Conservation (phyloP, 2,329 filamentous ascomycete species). For the Cercospora sp. region DNA sequence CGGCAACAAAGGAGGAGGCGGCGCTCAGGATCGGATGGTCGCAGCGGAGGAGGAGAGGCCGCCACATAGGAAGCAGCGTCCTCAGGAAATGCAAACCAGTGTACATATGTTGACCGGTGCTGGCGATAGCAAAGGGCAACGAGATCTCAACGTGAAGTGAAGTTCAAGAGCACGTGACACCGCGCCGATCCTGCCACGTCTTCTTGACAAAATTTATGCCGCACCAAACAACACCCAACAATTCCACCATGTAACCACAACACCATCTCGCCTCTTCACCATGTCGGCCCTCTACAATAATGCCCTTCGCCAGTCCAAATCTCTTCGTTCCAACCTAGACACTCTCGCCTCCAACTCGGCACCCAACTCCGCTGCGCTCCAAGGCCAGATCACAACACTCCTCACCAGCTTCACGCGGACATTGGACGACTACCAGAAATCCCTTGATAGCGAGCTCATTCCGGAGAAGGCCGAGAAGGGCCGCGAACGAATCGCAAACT, state of each 20-base stretch:
- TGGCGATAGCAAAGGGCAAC: not conserved
- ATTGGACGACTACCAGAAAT: slow-evolving; percentile 84
- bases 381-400: slow-evolving; percentile 73
- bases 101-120: not conserved
- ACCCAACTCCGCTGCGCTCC: slow-evolving; percentile 55
- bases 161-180: not conserved
- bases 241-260: slow-evolving; percentile 3
- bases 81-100: not conserved
- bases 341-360: slow-evolving; percentile 63
- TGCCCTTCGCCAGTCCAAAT: slow-evolving; percentile 78
- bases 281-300: slow-evolving; percentile 72
- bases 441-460: slow-evolving; percentile 86
- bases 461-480: slow-evolving; percentile 91
- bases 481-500: slow-evolving; percentile 78
- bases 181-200: slow-evolving; percentile 8
- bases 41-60: not conserved
- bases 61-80: not conserved
- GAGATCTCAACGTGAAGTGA: not conserved
- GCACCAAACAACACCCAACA: not conserved
- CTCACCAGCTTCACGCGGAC: slow-evolving; percentile 82
- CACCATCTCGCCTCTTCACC: not conserved
- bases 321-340: slow-evolving; percentile 74
- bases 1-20: not conserved
- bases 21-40: not conserved
- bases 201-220: slow-evolving; percentile 1